Evolutionary conservation across 352 stramenopile species (phyloP), one percentile per base, ranked within the genome.

Genomic region (Globisporangium recalcitrans): DNA sequence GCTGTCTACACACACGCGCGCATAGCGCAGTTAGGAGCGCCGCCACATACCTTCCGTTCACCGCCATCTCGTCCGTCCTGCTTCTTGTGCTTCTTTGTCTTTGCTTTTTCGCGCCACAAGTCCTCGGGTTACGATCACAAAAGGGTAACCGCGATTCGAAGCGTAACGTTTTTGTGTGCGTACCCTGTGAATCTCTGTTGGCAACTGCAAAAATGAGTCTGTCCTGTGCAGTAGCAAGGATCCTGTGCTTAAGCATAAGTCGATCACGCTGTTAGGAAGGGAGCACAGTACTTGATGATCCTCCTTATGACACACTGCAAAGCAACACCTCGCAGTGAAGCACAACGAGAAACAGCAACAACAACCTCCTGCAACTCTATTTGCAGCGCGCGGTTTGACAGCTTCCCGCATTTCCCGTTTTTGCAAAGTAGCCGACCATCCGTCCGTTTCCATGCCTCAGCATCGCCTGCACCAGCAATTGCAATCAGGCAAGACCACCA

Each of bases 61-160:
- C 26, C 27, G 58, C 48, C 58, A 64, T 64, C 22, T 32, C 7
- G 24, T 34, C 32, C 16, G 1, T 6, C 34, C 16, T 24, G 27
- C 27, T 31, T 19, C 26, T 36, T n/a, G 26, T 24, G 10, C 14
- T 48, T 52, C 24, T 44, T 11, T 27, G 8, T 31, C n/a, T n/a
- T 52, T 6, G 29, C 38, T 60, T 60, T 60, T 65, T 65, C 24
- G 60, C 52, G 60, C 60, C 60, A 65, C 40, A 3, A 63, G 58
- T 47, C 52, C 16, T 31, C 21, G n/a, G 46, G 58, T 63, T 57
- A 55, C 24, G 13, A 31, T 26, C 16, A n/a, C 22, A 13, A 31
- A 31, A 31, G 5, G 2, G 27, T 31, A 31, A 31, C 27, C 27
- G 27, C 2, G 27, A 31, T 31, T 31, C 27, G 27, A 31, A 5